phyloP scores from a whole-genome alignment of 2,329 filamentous ascomycete genomes.

The Aspergillus felis region DNA sequence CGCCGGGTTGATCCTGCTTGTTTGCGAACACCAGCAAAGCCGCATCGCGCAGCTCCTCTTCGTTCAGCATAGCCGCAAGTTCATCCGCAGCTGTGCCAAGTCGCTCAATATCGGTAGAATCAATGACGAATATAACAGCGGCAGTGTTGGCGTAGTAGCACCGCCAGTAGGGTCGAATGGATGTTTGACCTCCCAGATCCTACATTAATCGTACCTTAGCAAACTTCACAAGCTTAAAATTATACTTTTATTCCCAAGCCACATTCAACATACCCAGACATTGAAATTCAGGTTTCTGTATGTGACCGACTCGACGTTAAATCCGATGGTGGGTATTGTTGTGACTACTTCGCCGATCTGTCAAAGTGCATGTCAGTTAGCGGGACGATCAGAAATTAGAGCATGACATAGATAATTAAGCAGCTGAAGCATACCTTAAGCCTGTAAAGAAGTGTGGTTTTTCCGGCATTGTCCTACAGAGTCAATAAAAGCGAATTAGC shows the following conservation, averaged over 20 bases:
- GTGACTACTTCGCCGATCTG: conserved; percentile 98
- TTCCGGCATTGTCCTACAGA: conserved; percentile 88
- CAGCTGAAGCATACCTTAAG: conserved; percentile 65
- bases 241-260: background rate
- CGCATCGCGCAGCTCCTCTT: conserved; percentile 92
- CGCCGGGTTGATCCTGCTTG: conserved; percentile 97
- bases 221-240: background rate
- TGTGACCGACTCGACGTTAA: conserved; percentile 97
- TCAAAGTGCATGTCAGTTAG: background rate
- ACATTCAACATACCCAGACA: conserved; percentile 70
- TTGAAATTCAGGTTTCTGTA: conserved; percentile 99
- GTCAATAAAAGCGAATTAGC: conserved; percentile 11
- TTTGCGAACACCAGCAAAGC: conserved; percentile 94
- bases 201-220: conserved; percentile 26
- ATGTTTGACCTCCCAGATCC: conserved; percentile 97
- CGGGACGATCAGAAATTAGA: background rate
- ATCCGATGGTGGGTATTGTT: conserved; percentile 97
- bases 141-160: conserved; percentile 99
- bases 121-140: conserved; percentile 97
- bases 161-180: conserved; percentile 96
- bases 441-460: conserved; percentile 94
- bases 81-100: conserved; percentile 90
- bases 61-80: conserved; percentile 89
- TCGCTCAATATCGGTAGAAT: conserved; percentile 95
- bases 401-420: background rate